Base-by-base conservation (phyloP, 2,329 filamentous ascomycete species). In the Capronia epimyces region DNA sequence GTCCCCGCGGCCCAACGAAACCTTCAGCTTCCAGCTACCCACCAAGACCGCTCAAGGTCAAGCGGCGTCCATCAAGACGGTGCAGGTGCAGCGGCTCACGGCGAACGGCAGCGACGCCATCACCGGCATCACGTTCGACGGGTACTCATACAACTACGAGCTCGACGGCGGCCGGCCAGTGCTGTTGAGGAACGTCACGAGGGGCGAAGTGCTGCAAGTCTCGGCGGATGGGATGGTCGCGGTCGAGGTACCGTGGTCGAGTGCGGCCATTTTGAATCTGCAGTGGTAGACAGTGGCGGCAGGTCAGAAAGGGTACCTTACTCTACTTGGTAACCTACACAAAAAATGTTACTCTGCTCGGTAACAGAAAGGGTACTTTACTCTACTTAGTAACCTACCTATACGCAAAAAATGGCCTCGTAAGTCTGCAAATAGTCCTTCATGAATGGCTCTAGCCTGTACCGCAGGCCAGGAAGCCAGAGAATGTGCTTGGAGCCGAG, bases 51-150 rank as follows among this genome's bases (percentile, higher is more conserved):
- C 15, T 7, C 8, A 13, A 29, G 27, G 27, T 7, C 1, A 29
- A 29, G 27, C 8, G 25, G 15, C 46, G 12, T 21, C n/a, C 3
- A 6, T 43, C 34, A 57, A 58, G 16, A 61, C 57, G 1, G 62
- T 69, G 2, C 56, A 50, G 0, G 68, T 81, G 44, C 70, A 78
- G 60, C 66, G 80, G 21, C 64, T 84, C 25, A 62, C 70, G 43
- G 81, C 82, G 1, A 83, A 82, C 63, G 81, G 82, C 0, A 83
- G 78, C 55, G 79, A 84, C 66, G 80, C 81, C 7, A 75, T 82
- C 18, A 76, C 76, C 0, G 81, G 80, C 0, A 75, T 83, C 37
- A 77, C 78, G 0, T 84, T 75, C 68, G 78, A 83, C 63, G 81
- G 80, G 1, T 73, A 69, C 62, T 83, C 77, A 55, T 85, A 81